Evolutionary conservation across 2,329 filamentous ascomycete species (phyloP).

Genomic region (Fonsecaea erecta): DNA sequence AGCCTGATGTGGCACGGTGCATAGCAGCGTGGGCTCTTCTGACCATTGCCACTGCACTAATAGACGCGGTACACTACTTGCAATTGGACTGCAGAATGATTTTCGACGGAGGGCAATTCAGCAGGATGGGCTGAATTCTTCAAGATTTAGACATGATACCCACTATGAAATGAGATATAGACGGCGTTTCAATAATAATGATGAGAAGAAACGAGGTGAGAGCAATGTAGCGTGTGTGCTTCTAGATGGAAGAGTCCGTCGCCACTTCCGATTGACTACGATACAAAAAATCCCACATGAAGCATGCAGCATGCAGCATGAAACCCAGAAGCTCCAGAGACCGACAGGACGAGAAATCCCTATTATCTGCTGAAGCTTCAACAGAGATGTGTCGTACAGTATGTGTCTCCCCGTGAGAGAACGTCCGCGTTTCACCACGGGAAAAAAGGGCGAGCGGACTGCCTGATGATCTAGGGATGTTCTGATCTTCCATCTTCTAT

Average conservation of each 20-base stretch:
- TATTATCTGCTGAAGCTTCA: no score
- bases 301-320: no score
- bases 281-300: not conserved
- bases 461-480: conserved; percentile 38
- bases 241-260: conserved; percentile 6
- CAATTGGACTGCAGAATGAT: not conserved
- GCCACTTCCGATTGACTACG: not conserved
- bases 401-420: conserved; percentile 36
- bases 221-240: conserved; percentile 1
- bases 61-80: not conserved
- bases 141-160: conserved; percentile 11
- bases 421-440: conserved; percentile 34
- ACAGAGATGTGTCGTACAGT: conserved; percentile 1
- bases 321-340: no score
- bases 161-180: conserved; percentile 1
- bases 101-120: not conserved
- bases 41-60: not conserved
- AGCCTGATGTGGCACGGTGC: no score
- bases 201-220: not conserved
- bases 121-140: not conserved
- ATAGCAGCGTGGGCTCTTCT: no score
- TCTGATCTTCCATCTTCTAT: conserved; percentile 55
- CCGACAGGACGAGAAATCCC: no score
- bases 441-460: conserved; percentile 33
- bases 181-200: not conserved